Conservation (phyloP, 2,329 filamentous ascomycete species). For the Exophiala dermatitidis region DNA sequence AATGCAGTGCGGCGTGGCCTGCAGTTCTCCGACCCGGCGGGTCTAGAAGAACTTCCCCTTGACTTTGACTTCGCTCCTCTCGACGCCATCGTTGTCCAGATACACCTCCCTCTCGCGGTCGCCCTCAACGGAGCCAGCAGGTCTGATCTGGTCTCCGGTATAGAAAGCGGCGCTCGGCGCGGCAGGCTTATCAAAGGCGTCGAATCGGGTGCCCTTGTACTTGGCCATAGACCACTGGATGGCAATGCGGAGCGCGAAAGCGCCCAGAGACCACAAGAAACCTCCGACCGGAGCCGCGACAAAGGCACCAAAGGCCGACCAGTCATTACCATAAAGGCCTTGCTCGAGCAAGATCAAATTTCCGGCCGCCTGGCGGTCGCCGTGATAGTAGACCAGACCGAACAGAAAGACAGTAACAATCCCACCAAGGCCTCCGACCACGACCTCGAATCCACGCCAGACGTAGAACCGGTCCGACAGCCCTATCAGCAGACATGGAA, state of each 20-base stretch:
- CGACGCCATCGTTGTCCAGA: constrained; percentile 21
- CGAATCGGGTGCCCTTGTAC: constrained; percentile 54
- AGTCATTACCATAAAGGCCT: constrained; percentile 69
- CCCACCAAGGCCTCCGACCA: constrained; percentile 69
- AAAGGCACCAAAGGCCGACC: constrained; percentile 74
- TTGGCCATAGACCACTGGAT: constrained; percentile 54
- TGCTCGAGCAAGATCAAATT: constrained; percentile 64
- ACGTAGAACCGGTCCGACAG: constrained; percentile 59
- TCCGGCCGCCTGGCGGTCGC: constrained; percentile 55
- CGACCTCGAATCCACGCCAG: constrained; percentile 74
- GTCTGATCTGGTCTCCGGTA: constrained; percentile 14
- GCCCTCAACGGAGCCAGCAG: not conserved
- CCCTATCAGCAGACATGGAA: constrained; percentile 69
- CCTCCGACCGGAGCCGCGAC: constrained; percentile 71
- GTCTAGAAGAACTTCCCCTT: constrained; percentile 28
- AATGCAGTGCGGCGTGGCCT: too few relatives aligned
- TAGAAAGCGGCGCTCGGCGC: constrained; percentile 22
- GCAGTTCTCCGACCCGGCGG: too few relatives aligned
- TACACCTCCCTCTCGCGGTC: constrained; percentile 13
- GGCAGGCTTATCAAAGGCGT: constrained; percentile 55
- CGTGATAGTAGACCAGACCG: constrained; percentile 65
- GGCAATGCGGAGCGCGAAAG: constrained; percentile 53
- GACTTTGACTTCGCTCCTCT: constrained; percentile 20
- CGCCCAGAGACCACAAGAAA: constrained; percentile 61
- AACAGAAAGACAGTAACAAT: constrained; percentile 76